Conservation (phyloP, 164 flowering plant species). For the Magnolia changhungtana region DNA sequence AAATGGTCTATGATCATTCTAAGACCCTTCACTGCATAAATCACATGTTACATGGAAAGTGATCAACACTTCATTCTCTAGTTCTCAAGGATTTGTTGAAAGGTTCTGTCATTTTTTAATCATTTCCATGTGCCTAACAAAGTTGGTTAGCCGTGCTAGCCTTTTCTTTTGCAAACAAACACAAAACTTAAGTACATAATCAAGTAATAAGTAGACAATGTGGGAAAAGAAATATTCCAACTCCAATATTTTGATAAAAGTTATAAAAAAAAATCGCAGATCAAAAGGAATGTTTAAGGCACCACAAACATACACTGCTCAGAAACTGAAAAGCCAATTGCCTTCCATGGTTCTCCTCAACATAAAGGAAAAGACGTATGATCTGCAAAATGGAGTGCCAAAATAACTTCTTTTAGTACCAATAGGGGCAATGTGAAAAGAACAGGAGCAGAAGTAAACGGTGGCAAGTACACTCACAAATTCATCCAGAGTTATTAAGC, state of each 20-base stretch:
- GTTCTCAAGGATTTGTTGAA: too few relatives aligned
- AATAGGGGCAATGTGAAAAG: not conserved
- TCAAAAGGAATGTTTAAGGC: not conserved
- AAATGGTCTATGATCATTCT: too few relatives aligned
- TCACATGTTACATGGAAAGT: too few relatives aligned
- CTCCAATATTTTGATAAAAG: not conserved
- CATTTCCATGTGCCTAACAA: too few relatives aligned
- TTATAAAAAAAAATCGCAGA: not conserved
- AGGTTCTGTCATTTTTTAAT: too few relatives aligned
- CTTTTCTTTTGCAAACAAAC: not conserved
- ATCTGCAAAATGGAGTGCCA: constrained; percentile 48
- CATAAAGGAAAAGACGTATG: constrained; percentile 69
- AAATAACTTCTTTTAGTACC: constrained; percentile 9
- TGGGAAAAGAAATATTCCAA: not conserved
- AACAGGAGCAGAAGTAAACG: not conserved
- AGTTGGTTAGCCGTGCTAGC: not conserved
- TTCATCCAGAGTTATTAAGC: not conserved
- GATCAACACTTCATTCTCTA: too few relatives aligned
- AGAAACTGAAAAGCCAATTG: constrained; percentile 75
- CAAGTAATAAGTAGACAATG: not conserved
- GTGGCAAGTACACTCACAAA: not conserved
- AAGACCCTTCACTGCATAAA: too few relatives aligned
- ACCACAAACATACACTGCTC: constrained; percentile 57
- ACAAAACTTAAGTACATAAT: not conserved
- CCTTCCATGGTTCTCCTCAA: constrained; percentile 71